Percentiles rank a stretch among this genome's conserved stretches.
Evolutionary conservation across 192 early-diverging fungal genomes (phyloP).

Genomic region (Coemansia asiatica): DNA sequence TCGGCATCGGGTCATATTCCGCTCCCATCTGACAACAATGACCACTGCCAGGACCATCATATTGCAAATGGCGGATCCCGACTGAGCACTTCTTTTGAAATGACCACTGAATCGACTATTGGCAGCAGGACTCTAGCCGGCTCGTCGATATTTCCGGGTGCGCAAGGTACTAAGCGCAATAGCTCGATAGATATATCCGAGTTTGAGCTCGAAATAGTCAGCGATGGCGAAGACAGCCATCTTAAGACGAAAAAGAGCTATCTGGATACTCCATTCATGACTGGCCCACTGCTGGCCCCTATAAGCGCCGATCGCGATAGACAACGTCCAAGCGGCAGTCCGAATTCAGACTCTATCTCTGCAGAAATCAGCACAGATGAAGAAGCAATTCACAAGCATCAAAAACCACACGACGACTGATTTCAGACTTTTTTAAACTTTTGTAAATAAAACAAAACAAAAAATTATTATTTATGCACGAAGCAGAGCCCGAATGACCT

Average conservation of each 20-base stretch:
- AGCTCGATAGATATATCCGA: slow-evolving; percentile 32
- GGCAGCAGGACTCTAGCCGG: slow-evolving; percentile 31
- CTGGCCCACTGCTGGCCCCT: background rate
- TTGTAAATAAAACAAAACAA: background rate
- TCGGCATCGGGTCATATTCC: slow-evolving; percentile 37
- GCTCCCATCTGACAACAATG: slow-evolving; percentile 14
- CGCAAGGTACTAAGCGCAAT: slow-evolving; percentile 8
- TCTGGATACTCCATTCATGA: background rate
- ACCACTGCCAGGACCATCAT: background rate
- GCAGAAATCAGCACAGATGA: background rate
- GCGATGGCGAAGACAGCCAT: slow-evolving; percentile 9
- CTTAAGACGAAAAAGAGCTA: background rate
- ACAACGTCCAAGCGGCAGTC: slow-evolving; percentile 3
- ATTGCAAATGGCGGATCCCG: background rate
- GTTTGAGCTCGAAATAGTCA: slow-evolving; percentile 14
- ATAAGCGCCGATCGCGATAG: background rate
- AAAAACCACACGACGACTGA: slow-evolving; percentile 13
- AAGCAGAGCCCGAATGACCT: slow-evolving; percentile 70
- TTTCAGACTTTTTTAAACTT: background rate
- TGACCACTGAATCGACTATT: slow-evolving; percentile 20
- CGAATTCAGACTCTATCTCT: background rate
- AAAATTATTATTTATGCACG: slow-evolving; percentile 19
- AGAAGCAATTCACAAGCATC: background rate
- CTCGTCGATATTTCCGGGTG: background rate
- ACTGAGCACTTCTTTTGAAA: slow-evolving; percentile 20